Conservation (phyloP, 192 early-diverging fungal species). For the Coemansia sp. region DNA sequence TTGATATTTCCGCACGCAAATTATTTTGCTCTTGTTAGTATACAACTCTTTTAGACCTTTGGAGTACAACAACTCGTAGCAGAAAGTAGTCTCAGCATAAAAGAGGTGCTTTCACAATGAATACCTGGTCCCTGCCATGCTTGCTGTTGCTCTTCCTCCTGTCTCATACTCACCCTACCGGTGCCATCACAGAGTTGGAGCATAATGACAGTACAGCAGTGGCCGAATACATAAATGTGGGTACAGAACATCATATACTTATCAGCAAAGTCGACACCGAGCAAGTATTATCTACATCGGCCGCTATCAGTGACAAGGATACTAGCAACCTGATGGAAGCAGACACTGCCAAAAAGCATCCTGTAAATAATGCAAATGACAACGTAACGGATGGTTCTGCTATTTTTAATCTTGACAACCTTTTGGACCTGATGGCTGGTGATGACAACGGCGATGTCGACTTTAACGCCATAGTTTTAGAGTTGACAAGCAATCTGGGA, state of each 20-base stretch:
- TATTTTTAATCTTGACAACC: conserved; percentile 43
- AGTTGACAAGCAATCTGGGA: conserved; percentile 45
- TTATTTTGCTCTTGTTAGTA: background rate
- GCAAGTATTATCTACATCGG: background rate
- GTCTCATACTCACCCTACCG: background rate
- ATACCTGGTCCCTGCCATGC: background rate
- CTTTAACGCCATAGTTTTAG: conserved; percentile 48
- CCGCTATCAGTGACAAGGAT: background rate
- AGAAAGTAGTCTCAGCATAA: background rate
- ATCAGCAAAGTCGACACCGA: conserved; percentile 3
- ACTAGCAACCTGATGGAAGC: background rate
- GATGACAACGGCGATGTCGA: conserved; percentile 50
- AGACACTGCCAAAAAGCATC: background rate
- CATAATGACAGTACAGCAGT: background rate
- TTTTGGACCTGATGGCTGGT: conserved; percentile 49
- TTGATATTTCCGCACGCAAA: background rate
- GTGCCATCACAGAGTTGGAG: background rate
- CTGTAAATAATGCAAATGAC: background rate
- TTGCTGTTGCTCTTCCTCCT: background rate
- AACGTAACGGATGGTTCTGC: background rate
- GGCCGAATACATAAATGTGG: conserved; percentile 15
- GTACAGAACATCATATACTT: conserved; percentile 13
- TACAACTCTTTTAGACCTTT: background rate
- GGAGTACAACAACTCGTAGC: background rate
- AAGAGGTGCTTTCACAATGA: background rate